Base-by-base conservation (phyloP, 371 early-diverging fungal genomes). In the Mucor ambiguus region DNA sequence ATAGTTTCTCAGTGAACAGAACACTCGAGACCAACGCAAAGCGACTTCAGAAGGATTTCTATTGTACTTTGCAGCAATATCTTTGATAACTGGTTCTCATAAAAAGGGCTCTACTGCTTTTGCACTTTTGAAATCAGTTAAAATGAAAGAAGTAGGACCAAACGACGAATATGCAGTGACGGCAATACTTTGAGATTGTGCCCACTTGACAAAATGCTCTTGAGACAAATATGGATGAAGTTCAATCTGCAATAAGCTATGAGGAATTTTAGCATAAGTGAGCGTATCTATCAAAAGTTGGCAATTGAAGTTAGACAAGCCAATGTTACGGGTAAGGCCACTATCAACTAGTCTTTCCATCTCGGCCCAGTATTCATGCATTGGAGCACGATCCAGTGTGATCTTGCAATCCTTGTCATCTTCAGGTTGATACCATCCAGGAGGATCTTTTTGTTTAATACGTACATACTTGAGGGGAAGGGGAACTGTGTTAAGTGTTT, bases 221-320 rank as follows among this genome's bases (percentile, higher is more conserved):
- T 91, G 90, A 48, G 84, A 85, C 41, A 90, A 78, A 66, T 89
- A 89, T 8, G 91, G 92, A 69, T 90, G 89, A 16, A 87, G 72
- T 66, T 92, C 88, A 46, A 85, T 76, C 78, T 94, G 93, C 12
- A 80, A 67, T 58, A 83, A 74, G 0, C 80, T 71, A 28, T 83
- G 84, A 49, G 69, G 75, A 66, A 84, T 72, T 62, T 76, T 79
- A 28, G 82, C 84, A 67, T 84, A 83, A 1, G 77, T 75, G 44
- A 85, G 64, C 59, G 85, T 60, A 57, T 84, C 82, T 78, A 78
- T 76, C 63, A 84, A 63, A 30, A 80, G 63, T 18, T 75, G 64
- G 20, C 75, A 75, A n/a, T 74, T 69, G 54, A 82, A 84, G 72
- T 87, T 87, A 61, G 84, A 82, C 14, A 86, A 74, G 48, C 88